Base-by-base conservation (phyloP, 352 stramenopile genomes). In the Vaucheria bursata region DNA sequence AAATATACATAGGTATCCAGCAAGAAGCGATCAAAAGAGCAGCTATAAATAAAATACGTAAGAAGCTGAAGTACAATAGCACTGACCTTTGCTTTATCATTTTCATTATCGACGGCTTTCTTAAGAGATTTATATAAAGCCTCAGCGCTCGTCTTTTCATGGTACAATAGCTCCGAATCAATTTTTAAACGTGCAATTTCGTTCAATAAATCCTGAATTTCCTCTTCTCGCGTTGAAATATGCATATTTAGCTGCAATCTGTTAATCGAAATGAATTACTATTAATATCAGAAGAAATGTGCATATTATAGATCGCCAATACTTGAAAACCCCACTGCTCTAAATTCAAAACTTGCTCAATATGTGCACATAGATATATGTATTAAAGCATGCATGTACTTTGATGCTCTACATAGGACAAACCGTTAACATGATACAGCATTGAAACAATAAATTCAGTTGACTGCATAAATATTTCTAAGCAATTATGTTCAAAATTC, bases 161-260 rank as follows among this genome's bases (percentile, higher is more conserved):
- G 25, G 1, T 39, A 45, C 49, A 45, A 36, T 40, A 71, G 77
- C 29, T 82, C 77, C 3, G 77, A 71, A 39, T 82, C 77, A 5
- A 38, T 69, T 6, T 66, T 36, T 33, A 68, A 37, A 29, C 53
- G 52, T 6, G 77, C 35, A 1, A 35, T 67, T 67, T 78, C 70
- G 4, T 64, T 35, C 12, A 74, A 50, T 39, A 82, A 36, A n/a
- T 82, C 77, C 71, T 79, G 77, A 29, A 85, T 40, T 53, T 85
- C 74, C 18, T 8, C 33, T 4, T 86, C 82, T 29, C 79, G 74
- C 5, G 35, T 39, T 31, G 69, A 69, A n/a, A 85, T 25, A 29
- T 78, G 65, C 7, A 49, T 40, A 50, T 40, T 32, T 12, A 84
- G 37, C 31, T 74, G 76, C 6, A n/a, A 18, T 66, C 53, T 69